Base-by-base conservation (phyloP, 2,329 filamentous ascomycete genomes). In the Penicillium sp. region DNA sequence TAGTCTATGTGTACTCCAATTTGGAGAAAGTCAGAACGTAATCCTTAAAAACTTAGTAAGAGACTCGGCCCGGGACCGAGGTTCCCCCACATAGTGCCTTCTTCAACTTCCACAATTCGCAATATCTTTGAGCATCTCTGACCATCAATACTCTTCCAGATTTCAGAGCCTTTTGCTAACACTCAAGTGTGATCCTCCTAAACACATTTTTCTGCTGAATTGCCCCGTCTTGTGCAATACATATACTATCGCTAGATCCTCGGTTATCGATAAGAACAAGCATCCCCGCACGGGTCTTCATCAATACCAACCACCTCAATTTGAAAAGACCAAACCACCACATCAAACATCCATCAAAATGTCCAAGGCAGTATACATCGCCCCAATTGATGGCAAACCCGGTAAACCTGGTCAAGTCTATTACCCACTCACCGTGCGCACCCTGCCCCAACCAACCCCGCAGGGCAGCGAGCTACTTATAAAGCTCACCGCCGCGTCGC, bases 361-460 rank as follows among this genome's bases (percentile, higher is more conserved):
- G 76, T 77, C 75, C 1, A 77, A 77, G 61, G 70, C 76, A 55
- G 68, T 79, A 45, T 76, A 74, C 51, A 71, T 79, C 51, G 68
- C 69, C 41, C 65, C 73, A 54, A 79, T 89, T 49, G 88, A 91
- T 63, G 90, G 89, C 61, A 75, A 76, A 49, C 75, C 75, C 9
- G 77, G 76, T 65, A 93, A 92, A 77, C 92, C 92, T 8, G 92
- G 92, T 55, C 80, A 92, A 74, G 92, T 96, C 61, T 96, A 93
- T 77, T 77, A 77, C 59, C 73, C 73, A 8, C 69, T 78, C 40
- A 65, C 69, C n/a, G 63, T 89, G 51, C 85, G 84, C 59, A 77
- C 85, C 31, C 75, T 88, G 15, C 81, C 87, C 53, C 80, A 81
- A 59, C 88, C 88, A 25, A 79, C 77, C 1, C 88, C 88, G 0